phyloP scores from a whole-genome alignment of 306 rosid species.

The Trifolium subterraneum region DNA sequence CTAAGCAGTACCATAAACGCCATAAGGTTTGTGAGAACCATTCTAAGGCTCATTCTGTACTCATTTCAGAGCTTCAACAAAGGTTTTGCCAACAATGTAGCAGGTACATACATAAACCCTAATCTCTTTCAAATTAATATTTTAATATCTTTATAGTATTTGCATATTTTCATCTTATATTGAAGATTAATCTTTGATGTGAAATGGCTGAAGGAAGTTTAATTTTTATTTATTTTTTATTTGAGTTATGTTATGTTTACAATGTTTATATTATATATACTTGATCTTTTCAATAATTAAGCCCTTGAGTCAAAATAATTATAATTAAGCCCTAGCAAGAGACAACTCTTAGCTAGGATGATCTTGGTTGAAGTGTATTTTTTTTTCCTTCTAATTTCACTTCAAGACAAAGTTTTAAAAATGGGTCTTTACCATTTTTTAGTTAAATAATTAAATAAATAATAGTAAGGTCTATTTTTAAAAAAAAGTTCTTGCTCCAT shows the following conservation, averaged over 20 bases:
- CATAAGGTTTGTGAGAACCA: slow-evolving; percentile 93
- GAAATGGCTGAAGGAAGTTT: not conserved
- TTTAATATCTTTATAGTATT: not conserved
- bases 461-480: not conserved
- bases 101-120: slow-evolving; percentile 80
- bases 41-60: slow-evolving; percentile 75
- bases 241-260: not conserved
- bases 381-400: not conserved
- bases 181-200: not conserved
- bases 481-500: not conserved
- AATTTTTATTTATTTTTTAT: slow-evolving; percentile 1
- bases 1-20: slow-evolving; percentile 73
- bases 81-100: slow-evolving; percentile 99
- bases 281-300: not conserved
- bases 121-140: slow-evolving; percentile 19
- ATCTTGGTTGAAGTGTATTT: slow-evolving; percentile 20
- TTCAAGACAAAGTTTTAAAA: not conserved
- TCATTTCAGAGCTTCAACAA: slow-evolving; percentile 57
- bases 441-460: not conserved
- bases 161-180: not conserved
- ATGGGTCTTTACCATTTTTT: not conserved
- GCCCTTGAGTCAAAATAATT: too few species aligned
- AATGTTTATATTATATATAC: not conserved
- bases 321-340: slow-evolving; percentile 24
- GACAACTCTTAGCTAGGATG: slow-evolving; percentile 3